Conservation (phyloP, 495 filamentous ascomycete genomes). For the Podospora comata region DNA sequence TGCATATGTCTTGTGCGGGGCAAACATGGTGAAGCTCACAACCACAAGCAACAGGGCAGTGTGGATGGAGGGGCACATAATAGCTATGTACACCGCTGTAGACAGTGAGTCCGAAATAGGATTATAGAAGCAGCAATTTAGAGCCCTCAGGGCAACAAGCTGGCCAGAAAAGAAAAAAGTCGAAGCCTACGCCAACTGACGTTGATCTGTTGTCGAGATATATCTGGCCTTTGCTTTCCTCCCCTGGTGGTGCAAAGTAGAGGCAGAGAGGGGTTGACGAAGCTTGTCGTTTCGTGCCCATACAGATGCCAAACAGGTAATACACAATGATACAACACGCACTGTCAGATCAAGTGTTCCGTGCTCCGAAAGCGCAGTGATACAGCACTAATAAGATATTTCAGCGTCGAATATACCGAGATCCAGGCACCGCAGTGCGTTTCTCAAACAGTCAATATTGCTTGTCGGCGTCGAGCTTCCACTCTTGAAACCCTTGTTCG, state of each 20-base stretch:
- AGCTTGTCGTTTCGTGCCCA: background rate
- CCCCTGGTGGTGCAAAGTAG: background rate
- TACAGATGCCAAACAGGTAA: background rate
- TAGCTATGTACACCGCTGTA: too few species aligned
- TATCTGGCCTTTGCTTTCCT: background rate
- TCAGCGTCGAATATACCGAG: background rate
- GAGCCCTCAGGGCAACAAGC: background rate
- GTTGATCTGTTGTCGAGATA: background rate
- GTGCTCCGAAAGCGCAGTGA: background rate
- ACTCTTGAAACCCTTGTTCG: slow-evolving; percentile 2
- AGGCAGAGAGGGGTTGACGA: background rate
- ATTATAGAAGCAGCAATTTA: background rate
- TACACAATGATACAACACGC: background rate
- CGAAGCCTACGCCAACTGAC: background rate
- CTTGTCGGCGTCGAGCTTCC: background rate
- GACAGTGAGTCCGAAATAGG: too few species aligned
- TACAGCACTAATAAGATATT: background rate
- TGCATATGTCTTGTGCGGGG: background rate
- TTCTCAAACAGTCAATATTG: background rate
- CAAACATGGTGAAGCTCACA: background rate
- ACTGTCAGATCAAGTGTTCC: background rate
- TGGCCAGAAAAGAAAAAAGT: too few species aligned
- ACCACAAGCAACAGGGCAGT: background rate
- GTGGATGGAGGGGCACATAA: background rate
- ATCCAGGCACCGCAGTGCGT: background rate